These are phyloP conservation scores for Tilletia horrida DNA, from an alignment of 1,284 basidiomycete species.

Conservation along the genomic window DNA sequence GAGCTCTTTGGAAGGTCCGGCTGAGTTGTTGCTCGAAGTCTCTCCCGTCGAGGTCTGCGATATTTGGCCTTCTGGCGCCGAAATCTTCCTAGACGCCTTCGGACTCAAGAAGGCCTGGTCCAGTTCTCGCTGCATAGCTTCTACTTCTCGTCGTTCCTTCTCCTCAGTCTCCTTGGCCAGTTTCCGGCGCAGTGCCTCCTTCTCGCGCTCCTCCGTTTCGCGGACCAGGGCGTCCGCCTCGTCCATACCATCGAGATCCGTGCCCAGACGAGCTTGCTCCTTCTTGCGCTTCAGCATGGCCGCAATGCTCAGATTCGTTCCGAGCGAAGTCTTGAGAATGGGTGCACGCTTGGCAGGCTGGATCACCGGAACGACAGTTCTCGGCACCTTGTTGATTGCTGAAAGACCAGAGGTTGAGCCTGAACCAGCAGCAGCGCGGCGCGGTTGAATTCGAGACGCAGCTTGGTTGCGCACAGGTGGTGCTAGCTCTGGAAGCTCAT, in stretches of 20 bases:
- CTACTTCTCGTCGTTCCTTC: not conserved
- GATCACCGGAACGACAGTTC: not conserved
- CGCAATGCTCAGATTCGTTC: not conserved
- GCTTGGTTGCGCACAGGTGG: not conserved
- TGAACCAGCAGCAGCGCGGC: not conserved
- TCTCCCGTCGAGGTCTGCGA: not conserved
- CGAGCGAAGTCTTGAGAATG: not conserved
- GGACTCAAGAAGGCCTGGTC: conserved; percentile 14
- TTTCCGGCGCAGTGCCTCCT: not conserved
- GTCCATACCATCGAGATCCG: not conserved
- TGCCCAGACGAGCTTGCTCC: conserved; percentile 5
- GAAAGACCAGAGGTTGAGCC: too few relatives aligned
- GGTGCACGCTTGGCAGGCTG: not conserved
- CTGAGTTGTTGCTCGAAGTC: not conserved
- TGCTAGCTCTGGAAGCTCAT: not conserved
- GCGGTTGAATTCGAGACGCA: not conserved
- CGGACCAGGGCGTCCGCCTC: conserved; percentile 6
- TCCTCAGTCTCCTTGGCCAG: not conserved
- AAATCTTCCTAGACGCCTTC: not conserved
- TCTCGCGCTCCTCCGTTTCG: not conserved
- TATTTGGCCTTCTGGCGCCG: not conserved
- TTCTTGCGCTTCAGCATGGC: conserved; percentile 12
- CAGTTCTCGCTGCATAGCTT: not conserved
- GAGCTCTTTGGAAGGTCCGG: not conserved
- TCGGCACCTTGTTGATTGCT: not conserved